A percentile compares a stretch with the other conserved stretches of the same genome.
Conservation (phyloP, 345 rosid genomes). For the Arabidopsis arenosa region DNA sequence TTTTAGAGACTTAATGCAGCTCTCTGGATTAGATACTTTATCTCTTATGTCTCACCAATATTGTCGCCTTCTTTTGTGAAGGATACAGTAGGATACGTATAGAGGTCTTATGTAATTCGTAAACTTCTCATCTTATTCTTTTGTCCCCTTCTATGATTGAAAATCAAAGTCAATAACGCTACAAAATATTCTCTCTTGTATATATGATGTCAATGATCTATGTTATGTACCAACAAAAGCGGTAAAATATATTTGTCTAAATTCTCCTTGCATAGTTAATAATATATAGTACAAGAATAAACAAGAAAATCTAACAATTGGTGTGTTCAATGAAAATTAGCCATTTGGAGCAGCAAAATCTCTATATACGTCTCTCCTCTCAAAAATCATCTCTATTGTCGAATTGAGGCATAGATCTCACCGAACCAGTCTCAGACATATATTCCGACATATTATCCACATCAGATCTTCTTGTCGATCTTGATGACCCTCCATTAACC, state of each 20-base stretch:
- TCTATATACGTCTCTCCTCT: not conserved
- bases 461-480: conserved; percentile 49
- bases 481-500: conserved; percentile 41
- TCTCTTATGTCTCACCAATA: too few relatives aligned
- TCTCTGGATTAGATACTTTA: too few relatives aligned
- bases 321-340: conserved; percentile 16
- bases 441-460: conserved; percentile 41
- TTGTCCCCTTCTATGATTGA: too few relatives aligned
- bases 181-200: too few relatives aligned
- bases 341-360: not conserved
- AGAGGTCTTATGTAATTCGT: too few relatives aligned
- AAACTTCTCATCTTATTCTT: too few relatives aligned
- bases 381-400: conserved; percentile 41
- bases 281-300: not conserved
- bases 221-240: too few relatives aligned
- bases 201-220: too few relatives aligned
- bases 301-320: conserved; percentile 8
- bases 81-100: too few relatives aligned
- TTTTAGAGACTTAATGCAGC: too few relatives aligned
- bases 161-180: too few relatives aligned
- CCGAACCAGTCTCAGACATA: conserved; percentile 49
- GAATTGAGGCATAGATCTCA: conserved; percentile 42
- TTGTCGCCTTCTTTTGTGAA: too few relatives aligned
- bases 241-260: not conserved
- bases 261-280: not conserved